These are phyloP conservation scores for Phanerochaete sordida DNA, from an alignment of 768 basidiomycete species.

Conservation along the genomic window DNA sequence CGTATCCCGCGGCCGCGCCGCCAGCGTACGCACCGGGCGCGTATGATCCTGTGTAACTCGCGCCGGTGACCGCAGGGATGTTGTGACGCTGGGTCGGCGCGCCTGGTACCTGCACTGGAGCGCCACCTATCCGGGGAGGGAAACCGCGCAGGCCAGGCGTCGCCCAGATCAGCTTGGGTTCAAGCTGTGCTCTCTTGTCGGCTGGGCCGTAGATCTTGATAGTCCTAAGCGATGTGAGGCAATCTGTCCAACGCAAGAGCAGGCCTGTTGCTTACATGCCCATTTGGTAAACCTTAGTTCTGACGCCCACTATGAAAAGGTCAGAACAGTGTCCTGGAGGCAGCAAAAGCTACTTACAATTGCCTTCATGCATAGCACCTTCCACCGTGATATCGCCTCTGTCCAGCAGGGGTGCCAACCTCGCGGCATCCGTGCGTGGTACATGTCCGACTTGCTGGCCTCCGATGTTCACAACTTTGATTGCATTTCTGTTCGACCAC, in stretches of 20 bases:
- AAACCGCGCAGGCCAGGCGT: slow-evolving; percentile 68
- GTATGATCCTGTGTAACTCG: neutral
- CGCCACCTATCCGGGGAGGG: slow-evolving; percentile 10
- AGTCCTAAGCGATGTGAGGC: slow-evolving; percentile 37
- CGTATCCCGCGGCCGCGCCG: neutral
- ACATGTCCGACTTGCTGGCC: slow-evolving; percentile 79
- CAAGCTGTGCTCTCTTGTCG: slow-evolving; percentile 55
- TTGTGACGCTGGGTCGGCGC: slow-evolving; percentile 12
- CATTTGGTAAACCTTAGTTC: slow-evolving; percentile 45
- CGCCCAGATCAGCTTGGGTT: slow-evolving; percentile 70
- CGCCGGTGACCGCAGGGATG: neutral
- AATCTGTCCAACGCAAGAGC: neutral
- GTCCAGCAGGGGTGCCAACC: slow-evolving; percentile 74
- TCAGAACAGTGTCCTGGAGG: neutral
- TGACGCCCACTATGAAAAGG: slow-evolving; percentile 13
- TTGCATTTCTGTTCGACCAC: slow-evolving; percentile 57
- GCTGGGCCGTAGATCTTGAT: slow-evolving; percentile 69
- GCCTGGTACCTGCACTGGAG: slow-evolving; percentile 14
- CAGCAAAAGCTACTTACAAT: slow-evolving; percentile 39
- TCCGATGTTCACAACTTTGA: slow-evolving; percentile 78
- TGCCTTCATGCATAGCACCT: slow-evolving; percentile 67
- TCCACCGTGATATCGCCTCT: slow-evolving; percentile 60
- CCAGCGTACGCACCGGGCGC: neutral
- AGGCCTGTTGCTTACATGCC: slow-evolving; percentile 47
- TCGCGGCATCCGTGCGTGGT: slow-evolving; percentile 51